phyloP scores from a whole-genome alignment of 805 yeast genomes.

The Sungouiella blattae region DNA sequence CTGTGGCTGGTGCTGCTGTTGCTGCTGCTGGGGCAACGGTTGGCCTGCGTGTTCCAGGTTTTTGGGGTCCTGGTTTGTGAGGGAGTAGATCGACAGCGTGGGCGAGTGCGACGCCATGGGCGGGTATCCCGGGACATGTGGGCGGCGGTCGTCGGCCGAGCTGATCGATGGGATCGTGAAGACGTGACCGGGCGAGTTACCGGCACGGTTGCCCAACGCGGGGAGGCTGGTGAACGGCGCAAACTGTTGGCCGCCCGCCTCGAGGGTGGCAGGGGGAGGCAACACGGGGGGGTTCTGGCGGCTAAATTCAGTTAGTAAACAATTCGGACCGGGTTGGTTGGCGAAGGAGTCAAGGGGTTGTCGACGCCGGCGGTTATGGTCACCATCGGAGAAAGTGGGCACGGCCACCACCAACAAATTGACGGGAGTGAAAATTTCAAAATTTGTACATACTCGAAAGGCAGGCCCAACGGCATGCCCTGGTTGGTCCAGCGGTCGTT shows the following conservation, averaged over 20 bases:
- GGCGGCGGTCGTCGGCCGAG: slow-evolving; percentile 26
- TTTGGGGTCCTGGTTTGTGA: slow-evolving; percentile 3
- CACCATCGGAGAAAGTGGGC: too few relatives aligned
- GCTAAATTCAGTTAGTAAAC: slow-evolving; percentile 44
- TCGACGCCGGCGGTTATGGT: too few relatives aligned
- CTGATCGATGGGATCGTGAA: slow-evolving; percentile 49
- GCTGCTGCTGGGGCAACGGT: slow-evolving; percentile 22
- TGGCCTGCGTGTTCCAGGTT: slow-evolving; percentile 19
- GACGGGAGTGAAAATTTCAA: too few relatives aligned
- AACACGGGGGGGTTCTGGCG: slow-evolving; percentile 59
- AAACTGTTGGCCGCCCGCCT: slow-evolving; percentile 45
- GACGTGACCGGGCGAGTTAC: slow-evolving; percentile 39
- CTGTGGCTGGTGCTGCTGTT: slow-evolving; percentile 11
- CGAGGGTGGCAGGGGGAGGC: slow-evolving; percentile 57
- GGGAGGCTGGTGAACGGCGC: slow-evolving; percentile 53
- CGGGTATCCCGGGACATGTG: slow-evolving; percentile 16
- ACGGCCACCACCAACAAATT: too few relatives aligned
- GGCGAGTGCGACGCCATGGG: slow-evolving; percentile 16
- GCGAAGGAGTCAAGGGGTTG: too few relatives aligned
- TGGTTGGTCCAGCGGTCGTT: slow-evolving; percentile 43
- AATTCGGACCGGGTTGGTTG: too few relatives aligned
- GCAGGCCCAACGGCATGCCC: slow-evolving; percentile 41
- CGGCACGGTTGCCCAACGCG: slow-evolving; percentile 41
- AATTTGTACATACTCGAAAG: slow-evolving; percentile 36
- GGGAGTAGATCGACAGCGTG: slow-evolving; percentile 12